Evolutionary conservation across 371 early-diverging fungal genomes (phyloP), one percentile per base, ranked within the genome.

Genomic region (Syncephalis plumigaleata): DNA sequence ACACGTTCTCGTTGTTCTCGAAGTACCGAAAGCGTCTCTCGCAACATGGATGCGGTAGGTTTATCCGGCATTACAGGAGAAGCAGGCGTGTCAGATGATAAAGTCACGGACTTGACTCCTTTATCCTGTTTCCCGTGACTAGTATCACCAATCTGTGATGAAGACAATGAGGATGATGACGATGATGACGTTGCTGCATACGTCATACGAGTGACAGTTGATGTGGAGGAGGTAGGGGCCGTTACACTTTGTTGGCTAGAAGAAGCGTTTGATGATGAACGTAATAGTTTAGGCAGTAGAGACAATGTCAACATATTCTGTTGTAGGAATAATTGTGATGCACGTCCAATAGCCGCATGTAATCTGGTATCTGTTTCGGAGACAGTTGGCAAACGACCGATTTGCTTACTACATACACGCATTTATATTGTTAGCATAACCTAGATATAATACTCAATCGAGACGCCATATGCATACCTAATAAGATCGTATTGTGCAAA

Each of bases 291-390:
- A n/a, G 92, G 91, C 47, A 92, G 64, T 59, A 87, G 71, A 18
- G 86, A 81, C 18, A 91, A 68, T 11, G 91, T 80, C 25, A 88
- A 71, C 90, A 91, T 91, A 46, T 88, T 73, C 39, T 71, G 69
- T 58, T 91, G 92, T 17, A 91, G 61, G 51, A 80, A 90, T 50
- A 81, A 69, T 18, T 73, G 75, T 1, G 80, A 78, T 7, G 85
- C 68, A 26, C 72, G 60, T 27, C 79, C 70, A 23, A 90, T 68
- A 4, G 20, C 13, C 15, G 13, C 15, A 3, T 44, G 44, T 13
- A 44, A 15, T 24, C 25, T 20, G 3, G 4, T 20, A 20, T 44
- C 20, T 15, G 23, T 22, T 7, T 20, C 20, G 15, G 44, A 17
- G n/a, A 7, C 22, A 8, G 44, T 20, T 11, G 44, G 15, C 21